Conservation (phyloP, 2,329 filamentous ascomycete genomes). For the Furcasterigmium furcatum region DNA sequence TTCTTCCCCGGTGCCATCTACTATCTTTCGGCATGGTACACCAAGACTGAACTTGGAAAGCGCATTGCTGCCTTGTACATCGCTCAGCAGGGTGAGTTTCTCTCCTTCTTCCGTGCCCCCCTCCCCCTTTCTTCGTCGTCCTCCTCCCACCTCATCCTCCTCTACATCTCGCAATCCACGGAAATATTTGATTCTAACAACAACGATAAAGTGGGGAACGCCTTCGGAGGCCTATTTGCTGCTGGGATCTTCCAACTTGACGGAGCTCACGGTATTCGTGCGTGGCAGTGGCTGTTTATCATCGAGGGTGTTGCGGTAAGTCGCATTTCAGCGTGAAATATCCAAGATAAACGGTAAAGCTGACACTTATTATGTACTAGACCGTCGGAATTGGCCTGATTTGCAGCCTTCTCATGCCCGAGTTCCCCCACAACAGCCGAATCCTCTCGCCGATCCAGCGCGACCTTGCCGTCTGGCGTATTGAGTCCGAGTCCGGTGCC, state of each 20-base stretch:
- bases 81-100: slow-evolving; percentile 17
- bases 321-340: not conserved
- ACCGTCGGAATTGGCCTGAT: slow-evolving; percentile 21
- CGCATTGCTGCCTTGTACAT: slow-evolving; percentile 30
- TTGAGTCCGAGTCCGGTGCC: slow-evolving; percentile 19
- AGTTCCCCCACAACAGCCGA: slow-evolving; percentile 15
- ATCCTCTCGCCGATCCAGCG: slow-evolving; percentile 15
- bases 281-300: slow-evolving; percentile 51
- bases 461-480: slow-evolving; percentile 14
- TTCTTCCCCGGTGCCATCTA: not conserved
- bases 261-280: slow-evolving; percentile 29
- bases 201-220: slow-evolving; percentile 31
- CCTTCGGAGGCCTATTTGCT: slow-evolving; percentile 22
- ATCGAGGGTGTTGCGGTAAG: slow-evolving; percentile 35
- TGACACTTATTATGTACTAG: not conserved
- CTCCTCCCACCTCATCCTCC: slow-evolving; percentile 11
- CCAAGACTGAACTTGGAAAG: slow-evolving; percentile 28
- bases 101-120: too few species aligned
- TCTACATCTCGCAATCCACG: slow-evolving; percentile 11
- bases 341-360: not conserved
- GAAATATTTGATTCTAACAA: slow-evolving; percentile 22
- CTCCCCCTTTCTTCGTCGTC: slow-evolving; percentile 13
- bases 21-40: slow-evolving; percentile 29
- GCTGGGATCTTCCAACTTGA: slow-evolving; percentile 16
- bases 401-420: slow-evolving; percentile 14